Evolutionary conservation across 1,139 yeast species (phyloP).

Genomic region (Magnusiomyces clavatus): DNA sequence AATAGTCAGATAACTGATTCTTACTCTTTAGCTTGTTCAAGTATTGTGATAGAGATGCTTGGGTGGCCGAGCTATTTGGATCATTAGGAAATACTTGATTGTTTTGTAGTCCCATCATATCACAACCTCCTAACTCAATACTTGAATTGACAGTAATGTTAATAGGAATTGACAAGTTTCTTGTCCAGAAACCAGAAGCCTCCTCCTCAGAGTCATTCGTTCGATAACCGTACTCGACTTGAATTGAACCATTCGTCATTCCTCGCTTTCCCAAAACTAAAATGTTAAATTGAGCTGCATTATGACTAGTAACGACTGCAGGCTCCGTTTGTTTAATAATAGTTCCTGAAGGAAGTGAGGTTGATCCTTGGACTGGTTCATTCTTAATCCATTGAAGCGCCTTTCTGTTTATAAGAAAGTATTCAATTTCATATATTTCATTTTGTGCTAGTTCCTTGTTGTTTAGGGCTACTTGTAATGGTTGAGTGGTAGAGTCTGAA

Average conservation of each 20-base stretch:
- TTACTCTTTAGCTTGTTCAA: slow-evolving; percentile 17
- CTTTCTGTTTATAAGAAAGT: slow-evolving; percentile 49
- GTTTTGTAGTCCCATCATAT: slow-evolving; percentile 44
- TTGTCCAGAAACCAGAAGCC: slow-evolving; percentile 33
- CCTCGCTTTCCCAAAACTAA: slow-evolving; percentile 69
- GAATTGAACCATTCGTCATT: slow-evolving; percentile 55
- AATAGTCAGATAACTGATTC: slow-evolving; percentile 42
- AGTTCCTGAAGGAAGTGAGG: slow-evolving; percentile 1
- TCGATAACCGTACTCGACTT: slow-evolving; percentile 54
- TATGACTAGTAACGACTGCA: slow-evolving; percentile 21
- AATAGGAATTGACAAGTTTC: slow-evolving; percentile 57
- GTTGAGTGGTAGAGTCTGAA: slow-evolving; percentile 67
- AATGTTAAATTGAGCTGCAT: slow-evolving; percentile 39
- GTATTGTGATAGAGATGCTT: slow-evolving; percentile 11
- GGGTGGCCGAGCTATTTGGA: slow-evolving; percentile 4
- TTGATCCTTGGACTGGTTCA: slow-evolving; percentile 15
- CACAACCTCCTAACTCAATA: slow-evolving; percentile 67
- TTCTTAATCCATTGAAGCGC: slow-evolving; percentile 39
- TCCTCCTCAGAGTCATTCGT: not conserved
- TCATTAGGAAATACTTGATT: slow-evolving; percentile 14
- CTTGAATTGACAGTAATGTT: slow-evolving; percentile 62
- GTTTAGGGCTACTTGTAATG: slow-evolving; percentile 43
- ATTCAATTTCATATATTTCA: slow-evolving; percentile 71
- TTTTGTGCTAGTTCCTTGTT: slow-evolving; percentile 44
- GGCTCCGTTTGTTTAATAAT: slow-evolving; percentile 2